phyloP scores from a whole-genome alignment of 495 filamentous ascomycete species.

The Penicillium waksmanii region DNA sequence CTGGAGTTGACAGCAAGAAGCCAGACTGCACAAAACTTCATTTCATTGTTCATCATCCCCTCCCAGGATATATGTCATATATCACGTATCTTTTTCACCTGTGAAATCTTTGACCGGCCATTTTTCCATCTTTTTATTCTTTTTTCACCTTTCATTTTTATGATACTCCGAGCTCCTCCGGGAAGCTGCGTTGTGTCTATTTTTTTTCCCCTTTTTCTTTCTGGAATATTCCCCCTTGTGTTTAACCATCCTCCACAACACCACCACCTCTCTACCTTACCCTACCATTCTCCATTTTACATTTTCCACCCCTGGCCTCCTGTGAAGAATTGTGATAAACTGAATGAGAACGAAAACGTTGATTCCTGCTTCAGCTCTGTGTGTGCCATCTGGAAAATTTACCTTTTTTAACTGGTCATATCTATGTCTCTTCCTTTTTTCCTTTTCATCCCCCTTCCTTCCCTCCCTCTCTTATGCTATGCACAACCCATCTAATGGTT shows the following conservation, averaged over 20 bases:
- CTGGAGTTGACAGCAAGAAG: conserved; percentile 1
- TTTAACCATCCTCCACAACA: conserved; percentile 18
- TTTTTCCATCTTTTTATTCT: conserved; percentile 25
- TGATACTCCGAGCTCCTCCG: conserved; percentile 32
- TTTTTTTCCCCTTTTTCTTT: conserved; percentile 24
- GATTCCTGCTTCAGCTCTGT: conserved; percentile 14
- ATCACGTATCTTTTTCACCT: conserved; percentile 34
- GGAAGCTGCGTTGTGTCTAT: conserved; percentile 26
- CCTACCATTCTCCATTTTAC: conserved; percentile 12
- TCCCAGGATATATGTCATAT: conserved; percentile 30
- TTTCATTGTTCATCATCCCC: conserved; percentile 33
- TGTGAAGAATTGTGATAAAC: conserved; percentile 22
- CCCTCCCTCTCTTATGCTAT: conserved; percentile 1
- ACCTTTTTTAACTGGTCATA: conserved; percentile 29
- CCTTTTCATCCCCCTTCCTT: neutral
- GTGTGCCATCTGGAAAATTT: conserved; percentile 24
- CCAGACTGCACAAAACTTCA: conserved; percentile 36
- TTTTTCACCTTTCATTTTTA: conserved; percentile 18
- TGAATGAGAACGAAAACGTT: conserved; percentile 28
- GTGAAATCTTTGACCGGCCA: conserved; percentile 35
- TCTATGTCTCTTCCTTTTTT: conserved; percentile 8
- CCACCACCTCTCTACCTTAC: conserved; percentile 20
- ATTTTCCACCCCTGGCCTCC: conserved; percentile 21
- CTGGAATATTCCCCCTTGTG: conserved; percentile 39
- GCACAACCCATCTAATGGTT: conserved; percentile 35